Evolutionary conservation across 805 yeast species (phyloP).

Genomic region (Torulaspora franciscae): DNA sequence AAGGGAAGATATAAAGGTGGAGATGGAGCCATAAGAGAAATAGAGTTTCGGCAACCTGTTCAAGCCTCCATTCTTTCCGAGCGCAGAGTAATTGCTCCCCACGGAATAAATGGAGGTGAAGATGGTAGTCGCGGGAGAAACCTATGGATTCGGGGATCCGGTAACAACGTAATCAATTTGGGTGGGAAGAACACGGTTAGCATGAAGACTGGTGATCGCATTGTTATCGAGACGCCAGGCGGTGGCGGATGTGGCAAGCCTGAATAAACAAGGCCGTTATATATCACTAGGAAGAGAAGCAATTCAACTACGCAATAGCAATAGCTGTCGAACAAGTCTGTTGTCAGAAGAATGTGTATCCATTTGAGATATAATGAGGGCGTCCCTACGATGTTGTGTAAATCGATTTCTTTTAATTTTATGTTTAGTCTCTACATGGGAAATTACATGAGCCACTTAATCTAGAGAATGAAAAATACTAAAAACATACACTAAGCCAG

Average conservation of each 20-base stretch:
- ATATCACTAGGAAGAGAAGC: too few relatives aligned
- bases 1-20: constrained; percentile 71
- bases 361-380: too few relatives aligned
- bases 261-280: not conserved
- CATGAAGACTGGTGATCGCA: constrained; percentile 57
- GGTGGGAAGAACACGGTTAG: constrained; percentile 69
- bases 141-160: constrained; percentile 42
- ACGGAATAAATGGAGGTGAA: constrained; percentile 79
- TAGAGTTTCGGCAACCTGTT: constrained; percentile 69
- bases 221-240: constrained; percentile 72
- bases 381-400: too few relatives aligned
- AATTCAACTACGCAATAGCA: too few relatives aligned
- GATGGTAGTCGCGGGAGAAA: constrained; percentile 72
- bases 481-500: too few relatives aligned
- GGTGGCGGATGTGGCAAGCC: constrained; percentile 72
- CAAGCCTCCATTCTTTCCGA: constrained; percentile 81
- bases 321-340: too few relatives aligned
- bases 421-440: not conserved
- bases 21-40: constrained; percentile 78
- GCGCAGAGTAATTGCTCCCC: constrained; percentile 78
- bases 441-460: too few relatives aligned
- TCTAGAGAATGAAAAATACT: too few relatives aligned
- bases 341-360: too few relatives aligned
- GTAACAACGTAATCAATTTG: constrained; percentile 40
- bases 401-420: not conserved